These are phyloP conservation scores for Mycena sp. DNA, from an alignment of 1,284 basidiomycete species.

Conservation along the genomic window DNA sequence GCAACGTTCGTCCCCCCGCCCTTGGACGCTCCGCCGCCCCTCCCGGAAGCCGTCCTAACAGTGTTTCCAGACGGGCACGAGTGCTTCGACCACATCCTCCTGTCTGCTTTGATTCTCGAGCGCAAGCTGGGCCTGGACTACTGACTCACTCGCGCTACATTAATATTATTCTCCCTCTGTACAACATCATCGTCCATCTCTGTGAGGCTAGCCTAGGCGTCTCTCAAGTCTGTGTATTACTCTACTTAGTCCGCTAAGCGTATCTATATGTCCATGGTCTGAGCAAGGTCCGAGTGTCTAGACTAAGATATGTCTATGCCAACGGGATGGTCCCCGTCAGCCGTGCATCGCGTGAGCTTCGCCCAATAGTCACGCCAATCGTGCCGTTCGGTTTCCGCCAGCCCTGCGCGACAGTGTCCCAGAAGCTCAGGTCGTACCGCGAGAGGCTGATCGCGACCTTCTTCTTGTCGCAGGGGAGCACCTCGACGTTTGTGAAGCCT, in stretches of 20 bases:
- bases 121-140: conserved; percentile 47
- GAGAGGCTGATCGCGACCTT: conserved; percentile 66
- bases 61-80: conserved; percentile 55
- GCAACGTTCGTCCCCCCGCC: conserved; percentile 57
- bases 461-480: conserved; percentile 56
- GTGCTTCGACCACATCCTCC: conserved; percentile 53
- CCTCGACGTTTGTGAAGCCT: conserved; percentile 70
- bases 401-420: conserved; percentile 62
- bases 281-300: too few relatives aligned
- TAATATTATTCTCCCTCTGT: too few relatives aligned
- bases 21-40: conserved; percentile 50
- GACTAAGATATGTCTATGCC: too few relatives aligned
- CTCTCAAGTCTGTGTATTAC: too few relatives aligned
- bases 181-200: too few relatives aligned
- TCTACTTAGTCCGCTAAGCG: too few relatives aligned
- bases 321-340: conserved; percentile 48
- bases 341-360: conserved; percentile 61
- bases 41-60: conserved; percentile 51
- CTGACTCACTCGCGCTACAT: conserved; percentile 15
- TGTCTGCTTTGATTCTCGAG: conserved; percentile 55
- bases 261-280: too few relatives aligned
- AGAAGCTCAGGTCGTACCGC: conserved; percentile 70
- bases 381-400: conserved; percentile 56
- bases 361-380: conserved; percentile 57
- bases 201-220: too few relatives aligned